A percentile compares a stretch with the other conserved stretches of the same genome.
Conservation (phyloP, 192 early-diverging fungal species). For the Anaeromyces robustus region DNA sequence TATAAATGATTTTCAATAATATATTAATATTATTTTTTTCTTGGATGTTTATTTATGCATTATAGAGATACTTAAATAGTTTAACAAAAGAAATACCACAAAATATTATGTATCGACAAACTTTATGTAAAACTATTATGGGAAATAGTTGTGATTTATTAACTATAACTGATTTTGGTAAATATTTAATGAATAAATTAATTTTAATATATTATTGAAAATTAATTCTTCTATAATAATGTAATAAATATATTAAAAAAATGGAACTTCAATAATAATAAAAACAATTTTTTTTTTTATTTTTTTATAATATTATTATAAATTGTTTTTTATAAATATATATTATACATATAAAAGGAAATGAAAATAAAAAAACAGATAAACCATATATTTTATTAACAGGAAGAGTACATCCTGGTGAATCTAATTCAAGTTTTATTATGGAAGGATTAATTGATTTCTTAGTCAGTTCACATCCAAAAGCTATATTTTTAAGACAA, state of each 20-base stretch:
- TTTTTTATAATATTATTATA: too few species aligned
- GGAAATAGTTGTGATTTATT: not conserved
- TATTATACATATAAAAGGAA: not conserved
- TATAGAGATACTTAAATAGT: not conserved
- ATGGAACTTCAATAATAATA: too few species aligned
- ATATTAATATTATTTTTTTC: too few species aligned
- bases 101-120: not conserved
- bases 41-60: too few species aligned
- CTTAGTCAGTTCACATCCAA: not conserved
- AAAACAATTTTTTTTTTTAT: too few species aligned
- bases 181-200: not conserved
- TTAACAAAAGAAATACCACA: not conserved
- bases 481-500: not conserved
- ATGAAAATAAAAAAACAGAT: not conserved
- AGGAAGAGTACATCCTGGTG: not conserved
- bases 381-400: not conserved
- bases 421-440: not conserved
- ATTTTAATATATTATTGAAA: too few species aligned
- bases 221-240: too few species aligned
- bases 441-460: not conserved
- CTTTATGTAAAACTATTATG: not conserved
- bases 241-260: too few species aligned
- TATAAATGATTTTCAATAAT: too few species aligned
- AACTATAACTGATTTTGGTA: not conserved
- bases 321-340: too few species aligned